Base-by-base conservation (phyloP, 108 stramenopile species). In the Nitzschia sp. region DNA sequence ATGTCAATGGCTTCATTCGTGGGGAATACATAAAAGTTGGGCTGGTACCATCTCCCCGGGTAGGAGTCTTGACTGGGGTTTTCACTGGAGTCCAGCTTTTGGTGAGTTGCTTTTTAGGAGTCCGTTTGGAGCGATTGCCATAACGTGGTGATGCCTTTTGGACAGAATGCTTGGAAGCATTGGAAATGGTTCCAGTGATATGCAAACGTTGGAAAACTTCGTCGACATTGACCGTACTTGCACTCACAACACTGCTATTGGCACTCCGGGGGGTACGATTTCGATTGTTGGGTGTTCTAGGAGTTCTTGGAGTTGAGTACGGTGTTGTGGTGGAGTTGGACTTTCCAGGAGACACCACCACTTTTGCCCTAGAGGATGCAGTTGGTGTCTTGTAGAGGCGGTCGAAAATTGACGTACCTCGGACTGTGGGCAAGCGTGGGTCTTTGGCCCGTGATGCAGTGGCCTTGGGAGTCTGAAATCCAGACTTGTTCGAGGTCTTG, bases 1-100 rank as follows among this genome's bases (percentile, higher is more conserved):
- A 61, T 10, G 73, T 75, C 11, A 67, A 17, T 3, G 73, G 73
- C 39, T 75, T 75, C 73, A 75, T 75, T 9, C 73, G 65, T 15
- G 64, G 64, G 25, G 64, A 65, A 39, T 65, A 65, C 8, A 65
- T 51, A 44, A 38, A 65, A 2, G 46, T 17, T 5, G 29, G 29
- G 29, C 29, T 34, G 29, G 29, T 34, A 5, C 29, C 29, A 34
- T 34, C 29, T 43, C 46, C 61, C 3, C 12, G 25, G 2, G 1
- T 53, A 7, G 29, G 14, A 15, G 25, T 34, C 39, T 38, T 51
- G 17, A 24, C 9, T n/a, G 62, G 21, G 0, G 51, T 24, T 34
- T 65, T 65, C 29, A 39, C 6, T 53, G 64, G 64, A 2, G 64
- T 65, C 9, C 29, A 22, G n/a, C 34, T 51, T 21, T 26, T 62